Evolutionary conservation across 2,329 filamentous ascomycete genomes (phyloP).

Genomic region (Incumbomyces lentus): DNA sequence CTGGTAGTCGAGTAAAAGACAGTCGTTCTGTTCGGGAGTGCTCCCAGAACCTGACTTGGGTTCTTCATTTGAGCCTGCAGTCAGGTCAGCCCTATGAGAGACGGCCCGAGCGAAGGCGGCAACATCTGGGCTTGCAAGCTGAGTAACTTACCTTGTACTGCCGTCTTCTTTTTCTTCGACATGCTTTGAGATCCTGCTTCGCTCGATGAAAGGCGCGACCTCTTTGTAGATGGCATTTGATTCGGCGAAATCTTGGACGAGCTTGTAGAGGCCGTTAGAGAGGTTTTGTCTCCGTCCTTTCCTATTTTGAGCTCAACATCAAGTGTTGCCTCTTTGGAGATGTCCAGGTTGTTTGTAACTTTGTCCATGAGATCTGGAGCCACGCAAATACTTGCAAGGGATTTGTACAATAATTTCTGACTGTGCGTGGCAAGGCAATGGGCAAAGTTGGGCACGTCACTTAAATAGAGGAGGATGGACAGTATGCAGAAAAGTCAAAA

Average conservation of each 20-base stretch:
- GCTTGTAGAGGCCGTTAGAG: too few species aligned
- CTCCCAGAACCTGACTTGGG: not conserved
- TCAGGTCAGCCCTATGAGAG: not conserved
- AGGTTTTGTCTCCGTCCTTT: not conserved
- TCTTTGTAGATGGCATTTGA: not conserved
- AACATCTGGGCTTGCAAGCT: not conserved
- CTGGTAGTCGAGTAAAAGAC: slow-evolving; percentile 5
- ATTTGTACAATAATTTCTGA: too few species aligned
- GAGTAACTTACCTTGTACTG: not conserved
- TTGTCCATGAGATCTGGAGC: slow-evolving; percentile 1
- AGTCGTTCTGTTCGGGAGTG: not conserved
- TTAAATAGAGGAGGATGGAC: too few species aligned
- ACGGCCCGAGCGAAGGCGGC: not conserved
- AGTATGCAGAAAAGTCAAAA: too few species aligned
- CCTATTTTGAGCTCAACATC: slow-evolving; percentile 2
- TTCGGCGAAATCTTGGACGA: too few species aligned
- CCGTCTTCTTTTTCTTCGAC: not conserved
- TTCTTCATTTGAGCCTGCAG: not conserved
- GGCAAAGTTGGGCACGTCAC: too few species aligned
- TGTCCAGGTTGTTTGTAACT: not conserved
- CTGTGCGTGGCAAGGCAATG: too few species aligned
- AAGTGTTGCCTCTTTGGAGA: not conserved
- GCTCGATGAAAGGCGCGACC: not conserved
- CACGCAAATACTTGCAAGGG: too few species aligned
- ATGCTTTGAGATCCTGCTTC: not conserved